Percentiles rank a stretch among this genome's conserved stretches.
Conservation (phyloP, 352 stramenopile genomes). For the Phytophthora sp. region DNA sequence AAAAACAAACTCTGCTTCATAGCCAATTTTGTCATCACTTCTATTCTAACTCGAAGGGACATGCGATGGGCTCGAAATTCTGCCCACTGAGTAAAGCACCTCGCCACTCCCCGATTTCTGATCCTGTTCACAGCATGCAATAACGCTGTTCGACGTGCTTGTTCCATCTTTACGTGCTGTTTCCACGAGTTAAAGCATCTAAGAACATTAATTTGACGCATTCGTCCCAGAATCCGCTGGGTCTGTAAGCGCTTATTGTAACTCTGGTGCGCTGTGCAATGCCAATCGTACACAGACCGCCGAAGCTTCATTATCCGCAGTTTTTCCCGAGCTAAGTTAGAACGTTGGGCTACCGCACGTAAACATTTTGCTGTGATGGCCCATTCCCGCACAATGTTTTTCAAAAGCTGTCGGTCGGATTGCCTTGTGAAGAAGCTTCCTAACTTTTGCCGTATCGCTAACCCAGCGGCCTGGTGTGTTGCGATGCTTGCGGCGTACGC, state of each 20-base stretch:
- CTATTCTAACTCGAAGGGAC: slow-evolving; percentile 9
- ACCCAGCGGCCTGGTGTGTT: slow-evolving; percentile 2
- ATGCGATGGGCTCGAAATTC: slow-evolving; percentile 5
- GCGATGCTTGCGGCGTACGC: slow-evolving; percentile 1
- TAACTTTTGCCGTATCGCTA: slow-evolving; percentile 36
- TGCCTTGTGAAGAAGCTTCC: slow-evolving; percentile 41
- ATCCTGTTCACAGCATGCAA: slow-evolving; percentile 41
- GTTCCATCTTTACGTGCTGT: slow-evolving; percentile 5
- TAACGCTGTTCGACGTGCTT: slow-evolving; percentile 28
- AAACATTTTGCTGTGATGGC: not conserved
- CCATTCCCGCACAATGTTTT: slow-evolving; percentile 18
- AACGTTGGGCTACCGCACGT: slow-evolving; percentile 10
- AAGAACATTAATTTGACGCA: slow-evolving; percentile 42
- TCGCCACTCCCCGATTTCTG: slow-evolving; percentile 31
- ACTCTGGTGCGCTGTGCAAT: not conserved
- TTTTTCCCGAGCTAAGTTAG: not conserved
- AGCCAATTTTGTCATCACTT: slow-evolving; percentile 6
- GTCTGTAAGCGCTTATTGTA: slow-evolving; percentile 11
- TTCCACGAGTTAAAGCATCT: slow-evolving; percentile 69
- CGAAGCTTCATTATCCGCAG: slow-evolving; percentile 13
- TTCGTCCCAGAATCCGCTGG: slow-evolving; percentile 27
- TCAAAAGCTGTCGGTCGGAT: slow-evolving; percentile 36
- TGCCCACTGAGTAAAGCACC: slow-evolving; percentile 43
- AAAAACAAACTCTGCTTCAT: slow-evolving; percentile 19
- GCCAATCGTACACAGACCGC: slow-evolving; percentile 16